These are phyloP conservation scores for Lolium perenne DNA, from an alignment of 176 grass and related monocot species.

Conservation along the genomic window DNA sequence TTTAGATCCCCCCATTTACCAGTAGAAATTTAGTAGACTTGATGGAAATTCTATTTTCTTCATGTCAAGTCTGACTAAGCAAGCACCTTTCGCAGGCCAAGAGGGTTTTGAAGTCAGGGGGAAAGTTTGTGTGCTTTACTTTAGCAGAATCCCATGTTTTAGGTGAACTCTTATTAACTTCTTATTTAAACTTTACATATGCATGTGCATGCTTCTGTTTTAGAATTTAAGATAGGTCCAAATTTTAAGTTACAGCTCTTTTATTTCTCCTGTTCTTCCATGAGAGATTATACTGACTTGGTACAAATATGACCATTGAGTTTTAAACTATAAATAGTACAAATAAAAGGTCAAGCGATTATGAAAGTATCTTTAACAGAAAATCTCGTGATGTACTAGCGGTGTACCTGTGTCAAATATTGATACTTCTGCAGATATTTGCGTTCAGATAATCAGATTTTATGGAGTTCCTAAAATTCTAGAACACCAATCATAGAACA, in stretches of 20 bases:
- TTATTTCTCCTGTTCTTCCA: neutral
- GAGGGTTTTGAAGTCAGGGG: slow-evolving; percentile 84
- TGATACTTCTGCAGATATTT: slow-evolving; percentile 6
- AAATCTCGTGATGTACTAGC: slow-evolving; percentile 5
- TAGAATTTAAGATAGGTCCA: neutral
- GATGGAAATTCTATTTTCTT: slow-evolving; percentile 32
- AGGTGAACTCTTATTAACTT: slow-evolving; percentile 59
- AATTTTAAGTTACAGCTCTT: neutral
- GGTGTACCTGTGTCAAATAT: neutral
- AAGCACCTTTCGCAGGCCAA: slow-evolving; percentile 60
- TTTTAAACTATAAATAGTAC: neutral
- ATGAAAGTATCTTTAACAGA: neutral
- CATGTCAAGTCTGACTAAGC: slow-evolving; percentile 30
- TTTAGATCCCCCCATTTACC: slow-evolving; percentile 29
- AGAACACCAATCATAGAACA: slow-evolving; percentile 20
- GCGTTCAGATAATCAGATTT: neutral
- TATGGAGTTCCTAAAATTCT: neutral
- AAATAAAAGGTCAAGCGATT: neutral
- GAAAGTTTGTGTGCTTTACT: slow-evolving; percentile 87
- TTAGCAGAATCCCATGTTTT: slow-evolving; percentile 97
- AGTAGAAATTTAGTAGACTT: slow-evolving; percentile 12
- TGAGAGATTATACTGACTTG: neutral
- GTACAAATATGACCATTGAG: neutral
- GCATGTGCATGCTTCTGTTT: neutral
- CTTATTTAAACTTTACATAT: neutral